phyloP scores from a whole-genome alignment of 345 rosid species.

The Aethionema arabicum region DNA sequence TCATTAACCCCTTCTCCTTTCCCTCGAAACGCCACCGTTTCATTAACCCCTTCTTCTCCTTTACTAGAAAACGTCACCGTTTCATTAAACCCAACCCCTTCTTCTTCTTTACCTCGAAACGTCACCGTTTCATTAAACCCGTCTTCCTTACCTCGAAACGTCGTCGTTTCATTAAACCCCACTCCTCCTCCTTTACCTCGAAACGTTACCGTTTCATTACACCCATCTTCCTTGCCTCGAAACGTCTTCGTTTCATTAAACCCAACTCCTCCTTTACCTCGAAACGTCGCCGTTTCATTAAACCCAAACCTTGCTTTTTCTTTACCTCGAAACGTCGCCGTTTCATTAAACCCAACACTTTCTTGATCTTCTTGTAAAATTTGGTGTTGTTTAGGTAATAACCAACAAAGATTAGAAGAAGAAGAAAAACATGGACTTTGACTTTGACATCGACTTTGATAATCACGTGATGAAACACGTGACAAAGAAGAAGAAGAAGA shows the following conservation, averaged over 20 bases:
- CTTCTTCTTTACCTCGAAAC: neutral
- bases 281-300: no score
- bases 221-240: neutral
- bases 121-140: no score
- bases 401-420: conserved; percentile 33
- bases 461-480: no score
- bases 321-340: no score
- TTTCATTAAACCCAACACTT: neutral
- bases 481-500: no score
- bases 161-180: no score
- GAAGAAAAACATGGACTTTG: conserved; percentile 10
- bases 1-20: no score
- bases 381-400: conserved; percentile 27
- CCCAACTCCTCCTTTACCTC: no score
- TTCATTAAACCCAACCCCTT: neutral
- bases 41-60: no score
- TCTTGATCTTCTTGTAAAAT: conserved; percentile 23
- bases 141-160: no score
- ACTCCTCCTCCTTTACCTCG: neutral
- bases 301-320: no score
- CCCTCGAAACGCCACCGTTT: no score
- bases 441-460: conserved; percentile 8
- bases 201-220: neutral
- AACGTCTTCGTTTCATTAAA: neutral
- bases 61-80: conserved; percentile 9